These are phyloP conservation scores for Gossypium australe DNA, from an alignment of 345 rosid species.

Conservation along the genomic window DNA sequence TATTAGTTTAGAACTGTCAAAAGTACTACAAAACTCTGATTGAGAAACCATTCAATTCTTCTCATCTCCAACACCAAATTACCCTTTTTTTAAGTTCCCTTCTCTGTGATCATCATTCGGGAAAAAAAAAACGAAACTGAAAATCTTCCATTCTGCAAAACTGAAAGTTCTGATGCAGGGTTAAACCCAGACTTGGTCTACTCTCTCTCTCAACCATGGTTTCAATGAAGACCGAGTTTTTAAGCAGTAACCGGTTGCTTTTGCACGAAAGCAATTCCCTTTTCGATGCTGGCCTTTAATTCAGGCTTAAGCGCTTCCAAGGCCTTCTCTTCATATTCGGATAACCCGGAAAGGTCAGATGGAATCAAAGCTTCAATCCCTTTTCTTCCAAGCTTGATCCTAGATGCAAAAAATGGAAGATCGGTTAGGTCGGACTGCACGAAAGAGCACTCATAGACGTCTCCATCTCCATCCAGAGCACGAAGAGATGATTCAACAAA, in stretches of 20 bases:
- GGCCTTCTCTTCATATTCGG: conserved; percentile 78
- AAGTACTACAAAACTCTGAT: conserved; percentile 13
- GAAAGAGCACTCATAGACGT: conserved; percentile 77
- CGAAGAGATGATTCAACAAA: conserved; percentile 95
- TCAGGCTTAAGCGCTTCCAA: conserved; percentile 74
- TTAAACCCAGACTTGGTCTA: conserved; percentile 6
- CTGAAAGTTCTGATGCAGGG: conserved; percentile 19
- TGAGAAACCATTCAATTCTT: conserved; percentile 9
- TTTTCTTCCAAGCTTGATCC: conserved; percentile 76
- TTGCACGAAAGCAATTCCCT: conserved; percentile 69
- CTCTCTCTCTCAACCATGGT: conserved; percentile 5
- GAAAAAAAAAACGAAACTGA: not conserved
- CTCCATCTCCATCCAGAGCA: conserved; percentile 85
- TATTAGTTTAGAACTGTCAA: conserved; percentile 23
- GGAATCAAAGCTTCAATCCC: conserved; percentile 77
- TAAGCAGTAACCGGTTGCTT: conserved; percentile 58
- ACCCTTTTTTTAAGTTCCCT: conserved; percentile 1
- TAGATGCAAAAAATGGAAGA: conserved; percentile 84
- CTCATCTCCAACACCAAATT: conserved; percentile 23
- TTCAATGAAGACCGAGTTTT: not conserved
- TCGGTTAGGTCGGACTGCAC: conserved; percentile 75
- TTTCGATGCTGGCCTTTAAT: conserved; percentile 78
- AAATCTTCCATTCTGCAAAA: conserved; percentile 29
- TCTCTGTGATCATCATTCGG: not conserved
- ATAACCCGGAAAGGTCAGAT: conserved; percentile 66